Percentiles rank a stretch among this genome's conserved stretches.
phyloP scores from a whole-genome alignment of 1,139 yeast species.

The Zygosaccharomyces sapae region DNA sequence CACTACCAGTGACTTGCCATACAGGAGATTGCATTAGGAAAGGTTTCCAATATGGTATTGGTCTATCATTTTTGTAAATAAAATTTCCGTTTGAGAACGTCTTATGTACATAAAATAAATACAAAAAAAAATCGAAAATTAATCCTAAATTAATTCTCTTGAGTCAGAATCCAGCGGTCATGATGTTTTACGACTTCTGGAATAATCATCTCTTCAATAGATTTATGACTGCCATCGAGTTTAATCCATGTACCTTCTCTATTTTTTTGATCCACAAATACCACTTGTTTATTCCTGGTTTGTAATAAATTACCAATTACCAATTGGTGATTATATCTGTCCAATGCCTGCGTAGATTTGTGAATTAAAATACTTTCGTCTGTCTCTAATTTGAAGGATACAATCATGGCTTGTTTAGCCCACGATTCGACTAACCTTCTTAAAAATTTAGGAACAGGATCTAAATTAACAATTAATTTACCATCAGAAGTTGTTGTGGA shows the following conservation, averaged over 20 bases:
- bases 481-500: slow-evolving; percentile 42
- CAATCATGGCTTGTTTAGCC: slow-evolving; percentile 95
- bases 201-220: slow-evolving; percentile 50
- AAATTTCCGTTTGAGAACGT: slow-evolving; percentile 1
- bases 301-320: slow-evolving; percentile 92
- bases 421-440: slow-evolving; percentile 84
- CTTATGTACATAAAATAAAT: not conserved
- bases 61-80: slow-evolving; percentile 66
- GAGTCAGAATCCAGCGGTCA: slow-evolving; percentile 48
- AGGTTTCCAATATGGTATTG: slow-evolving; percentile 92
- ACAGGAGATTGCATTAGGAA: slow-evolving; percentile 66
- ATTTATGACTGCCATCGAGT: slow-evolving; percentile 37
- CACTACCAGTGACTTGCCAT: slow-evolving; percentile 67
- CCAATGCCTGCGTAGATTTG: slow-evolving; percentile 75
- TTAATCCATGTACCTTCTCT: slow-evolving; percentile 46
- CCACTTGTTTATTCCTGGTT: slow-evolving; percentile 82
- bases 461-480: slow-evolving; percentile 75
- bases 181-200: slow-evolving; percentile 69
- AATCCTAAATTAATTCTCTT: slow-evolving; percentile 3
- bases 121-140: not conserved
- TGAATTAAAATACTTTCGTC: slow-evolving; percentile 63
- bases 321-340: slow-evolving; percentile 82
- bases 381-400: slow-evolving; percentile 91
- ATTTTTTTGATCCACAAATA: slow-evolving; percentile 62
- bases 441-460: slow-evolving; percentile 93